phyloP scores from a whole-genome alignment of 257 asterid species.

The Jacaranda copaia region DNA sequence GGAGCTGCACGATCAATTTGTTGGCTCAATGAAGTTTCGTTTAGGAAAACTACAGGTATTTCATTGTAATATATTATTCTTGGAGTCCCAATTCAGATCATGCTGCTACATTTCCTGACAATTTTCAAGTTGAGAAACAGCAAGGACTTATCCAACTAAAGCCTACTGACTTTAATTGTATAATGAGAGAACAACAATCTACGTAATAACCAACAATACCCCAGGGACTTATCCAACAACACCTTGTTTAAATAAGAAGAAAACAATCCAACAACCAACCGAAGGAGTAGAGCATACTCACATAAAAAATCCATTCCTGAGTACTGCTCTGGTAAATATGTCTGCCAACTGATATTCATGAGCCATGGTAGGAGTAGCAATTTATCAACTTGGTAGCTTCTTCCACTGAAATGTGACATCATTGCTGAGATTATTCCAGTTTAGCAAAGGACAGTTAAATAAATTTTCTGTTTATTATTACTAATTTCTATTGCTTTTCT shows the following conservation, averaged over 20 bases:
- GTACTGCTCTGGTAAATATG: neutral
- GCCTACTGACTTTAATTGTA: neutral
- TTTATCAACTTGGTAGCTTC: neutral
- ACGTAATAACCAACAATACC: neutral
- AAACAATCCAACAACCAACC: neutral
- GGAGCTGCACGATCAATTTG: constrained; percentile 79
- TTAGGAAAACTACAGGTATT: constrained; percentile 87
- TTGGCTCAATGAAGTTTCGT: constrained; percentile 90
- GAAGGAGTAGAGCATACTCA: neutral
- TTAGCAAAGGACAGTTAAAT: constrained; percentile 22
- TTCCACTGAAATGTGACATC: constrained; percentile 10
- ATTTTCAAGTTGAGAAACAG: constrained; percentile 9
- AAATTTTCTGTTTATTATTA: constrained; percentile 4
- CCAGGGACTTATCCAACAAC: neutral
- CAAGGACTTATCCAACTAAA: neutral
- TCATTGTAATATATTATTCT: constrained; percentile 25
- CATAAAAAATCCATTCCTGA: neutral
- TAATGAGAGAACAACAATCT: neutral
- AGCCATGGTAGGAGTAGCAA: neutral
- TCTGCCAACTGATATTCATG: neutral
- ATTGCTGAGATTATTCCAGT: neutral
- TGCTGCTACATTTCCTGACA: constrained; percentile 19
- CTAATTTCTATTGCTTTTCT: neutral
- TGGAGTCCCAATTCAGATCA: constrained; percentile 26
- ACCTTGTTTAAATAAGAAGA: neutral